Evolutionary conservation across 345 rosid genomes (phyloP), one percentile per base, ranked within the genome.

Genomic region (Aquilaria malaccensis): DNA sequence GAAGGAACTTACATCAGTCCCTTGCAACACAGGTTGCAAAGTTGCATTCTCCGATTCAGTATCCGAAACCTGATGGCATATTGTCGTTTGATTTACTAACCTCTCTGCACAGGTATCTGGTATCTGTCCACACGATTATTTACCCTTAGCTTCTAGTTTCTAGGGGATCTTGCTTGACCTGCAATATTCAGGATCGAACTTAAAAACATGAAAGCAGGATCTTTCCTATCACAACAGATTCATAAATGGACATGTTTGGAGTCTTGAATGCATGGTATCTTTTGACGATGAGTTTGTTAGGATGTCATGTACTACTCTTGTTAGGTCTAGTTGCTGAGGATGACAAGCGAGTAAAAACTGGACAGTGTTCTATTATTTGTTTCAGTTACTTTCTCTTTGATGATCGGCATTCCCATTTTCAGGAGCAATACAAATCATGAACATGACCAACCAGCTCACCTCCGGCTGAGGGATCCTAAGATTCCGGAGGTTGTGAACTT

Each of bases 351-450:
- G 22, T 22, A 22, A 22, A 22, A 22, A 22, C 22, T 22, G 7
- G 43, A 37, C 7, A 37, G 43, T 9, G 4, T 3, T 37, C 43
- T 37, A 9, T 9, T 37, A 2, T 37, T 33, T 59, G 52, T 29
- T 3, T 33, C 62, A 2, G 1, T 45, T 45, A 31, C 48, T 59
- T 9, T 47, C 63, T 60, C 33, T 14, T 41, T 64, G 6, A 46
- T 64, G 31, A n/a, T 22, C 49, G 12, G 51, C 55, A 7, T 74
- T 71, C 9, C 31, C 32, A 59, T 61, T 2, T 74, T 56, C 71
- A 92, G 98, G 89, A 93, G 98, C 75, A 93, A 85, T 74, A 93
- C 98, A 48, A 93, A 93, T 79, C 98, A 93, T 64, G 84, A 85
- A 58, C 98, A 89, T 61, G 91, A 92, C 71, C 98, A 92, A 66